Evolutionary conservation across 2,329 filamentous ascomycete genomes (phyloP).

Genomic region (Cytospora leucostoma): DNA sequence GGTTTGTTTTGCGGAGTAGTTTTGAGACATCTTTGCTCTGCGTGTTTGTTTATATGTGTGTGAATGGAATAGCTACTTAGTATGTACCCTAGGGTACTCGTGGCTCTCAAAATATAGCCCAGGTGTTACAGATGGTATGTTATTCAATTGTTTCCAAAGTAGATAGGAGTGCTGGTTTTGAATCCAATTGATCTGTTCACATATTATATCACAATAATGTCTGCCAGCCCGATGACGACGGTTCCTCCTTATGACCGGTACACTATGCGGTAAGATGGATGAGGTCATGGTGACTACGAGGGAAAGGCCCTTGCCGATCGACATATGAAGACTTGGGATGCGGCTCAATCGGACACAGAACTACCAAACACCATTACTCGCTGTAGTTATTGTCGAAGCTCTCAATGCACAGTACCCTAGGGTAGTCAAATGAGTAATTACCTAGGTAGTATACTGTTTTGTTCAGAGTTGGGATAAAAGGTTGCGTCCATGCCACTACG

Average conservation of each 20-base stretch:
- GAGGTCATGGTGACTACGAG: slow-evolving; percentile 23
- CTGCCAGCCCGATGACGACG: slow-evolving; percentile 17
- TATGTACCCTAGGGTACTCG: too few species aligned
- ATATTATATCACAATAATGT: not conserved
- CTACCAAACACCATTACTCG: too few species aligned
- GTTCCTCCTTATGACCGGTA: slow-evolving; percentile 14
- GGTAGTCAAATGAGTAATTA: too few species aligned
- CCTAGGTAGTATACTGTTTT: too few species aligned
- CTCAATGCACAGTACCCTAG: too few species aligned
- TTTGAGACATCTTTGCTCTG: slow-evolving; percentile 25
- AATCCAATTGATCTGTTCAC: too few species aligned
- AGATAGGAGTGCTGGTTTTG: not conserved
- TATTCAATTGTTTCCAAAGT: not conserved
- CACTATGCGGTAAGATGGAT: slow-evolving; percentile 3
- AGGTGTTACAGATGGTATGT: not conserved
- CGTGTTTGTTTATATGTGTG: not conserved
- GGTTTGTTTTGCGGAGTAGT: slow-evolving; percentile 22
- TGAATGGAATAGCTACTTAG: not conserved
- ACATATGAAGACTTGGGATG: not conserved
- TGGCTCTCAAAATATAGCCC: too few species aligned
- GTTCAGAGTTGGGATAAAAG: too few species aligned
- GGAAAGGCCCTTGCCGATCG: not conserved
- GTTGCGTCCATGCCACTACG: too few species aligned
- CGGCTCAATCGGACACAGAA: not conserved
- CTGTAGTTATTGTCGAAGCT: too few species aligned